Evolutionary conservation across 2,329 filamentous ascomycete genomes (phyloP).

Genomic region (Periglandula ipomoeae): DNA sequence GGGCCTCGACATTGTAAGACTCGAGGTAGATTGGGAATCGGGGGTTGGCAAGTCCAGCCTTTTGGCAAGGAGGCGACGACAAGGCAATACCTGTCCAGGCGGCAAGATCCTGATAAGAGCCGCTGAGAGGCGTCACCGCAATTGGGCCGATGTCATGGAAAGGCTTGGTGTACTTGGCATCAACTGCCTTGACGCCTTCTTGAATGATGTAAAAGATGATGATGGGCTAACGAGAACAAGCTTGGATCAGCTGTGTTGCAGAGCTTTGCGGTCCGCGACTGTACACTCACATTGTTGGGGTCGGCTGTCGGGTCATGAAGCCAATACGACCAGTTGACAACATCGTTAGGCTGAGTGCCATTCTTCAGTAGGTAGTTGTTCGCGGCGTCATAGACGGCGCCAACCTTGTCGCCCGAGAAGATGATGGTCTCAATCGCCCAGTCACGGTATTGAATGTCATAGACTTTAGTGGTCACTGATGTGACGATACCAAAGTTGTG

Average conservation of each 20-base stretch:
- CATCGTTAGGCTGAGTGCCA: conserved; percentile 31
- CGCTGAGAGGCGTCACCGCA: conserved; percentile 18
- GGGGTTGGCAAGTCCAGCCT: conserved; percentile 28
- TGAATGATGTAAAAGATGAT: conserved; percentile 33
- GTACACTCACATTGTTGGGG: conserved; percentile 24
- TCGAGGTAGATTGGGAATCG: conserved; percentile 35
- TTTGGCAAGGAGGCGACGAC: conserved; percentile 30
- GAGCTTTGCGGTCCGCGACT: neutral
- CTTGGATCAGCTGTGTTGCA: too few species aligned
- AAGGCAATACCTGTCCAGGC: conserved; percentile 31
- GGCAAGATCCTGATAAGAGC: conserved; percentile 36
- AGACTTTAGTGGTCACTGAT: conserved; percentile 37
- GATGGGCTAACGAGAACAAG: conserved; percentile 13
- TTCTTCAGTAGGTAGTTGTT: conserved; percentile 35
- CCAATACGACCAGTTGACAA: conserved; percentile 44
- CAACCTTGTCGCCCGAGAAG: conserved; percentile 34
- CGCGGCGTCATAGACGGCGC: conserved; percentile 22
- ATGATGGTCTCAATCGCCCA: conserved; percentile 36
- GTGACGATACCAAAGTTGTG: conserved; percentile 54
- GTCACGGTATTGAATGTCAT: conserved; percentile 28
- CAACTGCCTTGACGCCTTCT: conserved; percentile 31
- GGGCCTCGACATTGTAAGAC: conserved; percentile 24
- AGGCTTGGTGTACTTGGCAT: conserved; percentile 29
- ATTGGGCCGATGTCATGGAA: conserved; percentile 34
- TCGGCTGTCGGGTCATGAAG: conserved; percentile 30